phyloP scores from a whole-genome alignment of 2,329 filamentous ascomycete genomes.

The Trichoderma polysporum region DNA sequence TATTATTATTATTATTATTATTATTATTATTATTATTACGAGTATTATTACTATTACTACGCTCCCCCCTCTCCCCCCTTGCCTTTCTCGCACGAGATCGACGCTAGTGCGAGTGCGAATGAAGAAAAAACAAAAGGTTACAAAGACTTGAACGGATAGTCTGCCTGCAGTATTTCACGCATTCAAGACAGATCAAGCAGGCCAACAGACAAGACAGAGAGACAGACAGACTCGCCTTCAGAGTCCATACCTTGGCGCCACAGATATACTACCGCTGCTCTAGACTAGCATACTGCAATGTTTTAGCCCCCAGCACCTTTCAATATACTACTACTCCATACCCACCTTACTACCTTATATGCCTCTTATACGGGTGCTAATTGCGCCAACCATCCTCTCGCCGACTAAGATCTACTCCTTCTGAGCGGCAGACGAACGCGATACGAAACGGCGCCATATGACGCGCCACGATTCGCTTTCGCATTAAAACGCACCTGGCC shows the following conservation, averaged over 20 bases:
- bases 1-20: too few species aligned
- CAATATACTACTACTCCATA: background rate
- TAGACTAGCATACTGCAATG: background rate
- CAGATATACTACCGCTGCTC: background rate
- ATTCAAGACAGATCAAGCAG: background rate
- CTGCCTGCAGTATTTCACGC: background rate
- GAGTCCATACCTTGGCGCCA: background rate
- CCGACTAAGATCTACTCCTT: background rate
- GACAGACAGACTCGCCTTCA: background rate
- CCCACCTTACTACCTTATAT: background rate
- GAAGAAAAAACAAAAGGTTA: background rate
- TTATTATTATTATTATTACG: background rate
- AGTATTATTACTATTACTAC: background rate
- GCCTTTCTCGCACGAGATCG: background rate
- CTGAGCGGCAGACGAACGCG: background rate
- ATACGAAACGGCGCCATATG: background rate
- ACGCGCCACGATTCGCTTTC: background rate
- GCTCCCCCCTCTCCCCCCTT: background rate
- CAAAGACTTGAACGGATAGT: background rate
- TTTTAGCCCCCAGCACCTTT: background rate
- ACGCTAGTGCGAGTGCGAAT: background rate
- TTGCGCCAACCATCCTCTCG: background rate
- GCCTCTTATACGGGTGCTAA: too few species aligned
- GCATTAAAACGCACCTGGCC: background rate
- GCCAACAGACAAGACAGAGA: background rate